Evolutionary conservation across 2,329 filamentous ascomycete genomes (phyloP), one percentile per base, ranked within the genome.

Genomic region (Exophiala bonariae): DNA sequence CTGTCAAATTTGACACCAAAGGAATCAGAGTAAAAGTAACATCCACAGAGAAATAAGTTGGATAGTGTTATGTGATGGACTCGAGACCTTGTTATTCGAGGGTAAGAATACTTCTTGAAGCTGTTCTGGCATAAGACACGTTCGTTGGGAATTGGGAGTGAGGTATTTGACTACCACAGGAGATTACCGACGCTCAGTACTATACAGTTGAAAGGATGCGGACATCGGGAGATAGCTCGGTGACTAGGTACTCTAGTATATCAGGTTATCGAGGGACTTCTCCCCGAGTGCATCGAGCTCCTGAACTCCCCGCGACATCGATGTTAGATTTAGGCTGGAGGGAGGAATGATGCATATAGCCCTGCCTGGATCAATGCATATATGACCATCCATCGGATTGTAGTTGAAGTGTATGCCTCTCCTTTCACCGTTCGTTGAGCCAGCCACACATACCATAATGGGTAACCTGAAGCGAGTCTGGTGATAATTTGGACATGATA

Each of bases 401-500:
- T 63, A 40, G 63, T 60, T 58, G 28, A 42, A 10, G 42, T 19
- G 17, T 22, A 30, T 32, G 17, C 44, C 26, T 48, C 26, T 47
- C 40, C n/a, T 31, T 22, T 17, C 16, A 40, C 38, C 16, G 30
- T 19, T 26, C 22, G 38, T 45, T 41, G 38, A 52, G 54, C 44
- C 31, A 95, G 65, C 75, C 86, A 89, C 76, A 87, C 85, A 64
- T 96, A 93, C 89, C 90, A 96, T 14, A 93, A 69, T 1, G 90
- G 87, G 66, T 92, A 96, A 0, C 85, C 92, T 0, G 91, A 96
- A 1, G 89, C 86, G 13, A 99, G 78, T 18, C 93, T 82, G 35
- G 86, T 95, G 60, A 97, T 86, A 58, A 99, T 95, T 68, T 99
- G 93, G 19, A 96, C 86, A 63, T 99, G 93, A 63, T 95, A 95